These are phyloP conservation scores for Trapa bicornis DNA, from an alignment of 345 rosid species.

Conservation along the genomic window DNA sequence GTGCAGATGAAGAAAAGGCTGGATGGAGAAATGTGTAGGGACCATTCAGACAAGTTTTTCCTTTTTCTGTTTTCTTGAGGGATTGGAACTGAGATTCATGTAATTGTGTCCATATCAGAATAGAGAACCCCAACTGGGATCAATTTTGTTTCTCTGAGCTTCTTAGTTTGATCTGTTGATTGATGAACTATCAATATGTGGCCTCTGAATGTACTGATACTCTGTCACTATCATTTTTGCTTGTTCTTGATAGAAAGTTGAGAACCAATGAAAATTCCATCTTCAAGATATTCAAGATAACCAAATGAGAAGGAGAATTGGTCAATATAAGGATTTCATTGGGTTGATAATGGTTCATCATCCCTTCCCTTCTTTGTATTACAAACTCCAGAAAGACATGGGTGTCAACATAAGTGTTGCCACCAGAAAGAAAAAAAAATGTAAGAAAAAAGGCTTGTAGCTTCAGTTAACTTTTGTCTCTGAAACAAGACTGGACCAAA, in stretches of 20 bases:
- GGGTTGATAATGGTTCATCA: too few relatives aligned
- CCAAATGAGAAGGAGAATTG: too few relatives aligned
- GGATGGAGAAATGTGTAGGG: neutral
- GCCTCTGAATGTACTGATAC: neutral
- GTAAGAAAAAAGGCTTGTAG: too few relatives aligned
- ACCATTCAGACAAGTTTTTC: neutral
- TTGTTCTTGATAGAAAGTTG: neutral
- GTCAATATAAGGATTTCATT: too few relatives aligned
- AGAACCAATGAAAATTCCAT: neutral
- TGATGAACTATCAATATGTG: neutral
- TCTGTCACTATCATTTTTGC: neutral
- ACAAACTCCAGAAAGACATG: too few relatives aligned
- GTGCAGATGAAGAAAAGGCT: neutral
- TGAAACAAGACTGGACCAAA: neutral
- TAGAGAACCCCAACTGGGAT: neutral
- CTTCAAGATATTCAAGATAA: too few relatives aligned
- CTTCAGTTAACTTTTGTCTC: too few relatives aligned
- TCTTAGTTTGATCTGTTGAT: neutral
- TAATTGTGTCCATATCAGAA: neutral
- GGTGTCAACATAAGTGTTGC: too few relatives aligned
- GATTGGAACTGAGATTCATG: neutral
- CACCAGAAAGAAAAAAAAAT: too few relatives aligned
- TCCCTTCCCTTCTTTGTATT: too few relatives aligned
- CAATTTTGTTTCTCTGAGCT: neutral
- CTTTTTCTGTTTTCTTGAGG: neutral